Conservation (phyloP, 352 stramenopile genomes). For the Pythium insidiosum region DNA sequence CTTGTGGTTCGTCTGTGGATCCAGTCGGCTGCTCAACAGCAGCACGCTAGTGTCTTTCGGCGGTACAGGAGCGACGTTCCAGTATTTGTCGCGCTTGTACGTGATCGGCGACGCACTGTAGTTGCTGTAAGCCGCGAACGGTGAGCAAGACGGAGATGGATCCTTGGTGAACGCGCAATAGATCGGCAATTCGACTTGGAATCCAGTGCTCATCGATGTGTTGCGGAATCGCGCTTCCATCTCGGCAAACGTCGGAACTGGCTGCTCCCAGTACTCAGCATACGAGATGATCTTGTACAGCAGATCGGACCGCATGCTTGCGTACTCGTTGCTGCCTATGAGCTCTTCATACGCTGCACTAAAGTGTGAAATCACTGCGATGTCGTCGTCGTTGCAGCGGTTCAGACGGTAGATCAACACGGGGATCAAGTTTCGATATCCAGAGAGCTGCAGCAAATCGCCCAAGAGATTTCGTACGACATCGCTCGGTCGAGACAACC, state of each 20-base stretch:
- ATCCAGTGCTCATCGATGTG: conserved; percentile 9
- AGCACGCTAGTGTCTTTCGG: conserved; percentile 13
- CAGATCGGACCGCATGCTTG: conserved; percentile 6
- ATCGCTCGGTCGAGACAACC: too few species aligned
- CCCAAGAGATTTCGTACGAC: conserved; percentile 3
- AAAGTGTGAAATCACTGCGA: conserved; percentile 6
- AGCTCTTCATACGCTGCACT: too few species aligned
- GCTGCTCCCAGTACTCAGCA: conserved; percentile 17
- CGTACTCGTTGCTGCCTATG: too few species aligned
- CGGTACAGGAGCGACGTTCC: conserved; percentile 13
- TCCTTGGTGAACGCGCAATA: conserved; percentile 18
- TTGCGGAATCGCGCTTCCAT: conserved; percentile 5
- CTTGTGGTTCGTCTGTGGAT: conserved; percentile 18
- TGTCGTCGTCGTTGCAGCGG: conserved; percentile 15
- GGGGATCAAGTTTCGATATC: conserved; percentile 11
- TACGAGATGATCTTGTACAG: conserved; percentile 16
- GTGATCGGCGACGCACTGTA: conserved; percentile 11
- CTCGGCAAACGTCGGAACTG: conserved; percentile 1
- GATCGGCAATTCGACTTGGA: conserved; percentile 4
- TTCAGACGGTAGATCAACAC: conserved; percentile 18
- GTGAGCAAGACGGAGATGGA: background rate
- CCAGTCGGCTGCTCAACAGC: conserved; percentile 20
- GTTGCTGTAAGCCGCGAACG: background rate
- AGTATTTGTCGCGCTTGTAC: conserved; percentile 19
- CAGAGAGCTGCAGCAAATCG: background rate